Base-by-base conservation (phyloP, 352 stramenopile genomes). In the Phytophthora sojae region DNA sequence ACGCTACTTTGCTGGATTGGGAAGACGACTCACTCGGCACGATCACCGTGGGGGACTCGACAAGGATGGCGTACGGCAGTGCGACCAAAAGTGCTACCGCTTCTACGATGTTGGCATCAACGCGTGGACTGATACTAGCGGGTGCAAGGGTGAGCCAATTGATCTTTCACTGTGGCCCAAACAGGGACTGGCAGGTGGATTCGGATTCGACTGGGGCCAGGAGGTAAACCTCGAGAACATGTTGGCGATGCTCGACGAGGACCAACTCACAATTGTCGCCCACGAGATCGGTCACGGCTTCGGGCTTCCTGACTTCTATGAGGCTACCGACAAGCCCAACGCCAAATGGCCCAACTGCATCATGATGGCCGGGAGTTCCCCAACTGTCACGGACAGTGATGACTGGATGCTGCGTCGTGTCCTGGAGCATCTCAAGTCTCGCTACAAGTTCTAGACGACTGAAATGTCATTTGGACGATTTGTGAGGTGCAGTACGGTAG, bases 81-180 rank as follows among this genome's bases (percentile, higher is more conserved):
- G 67, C 21, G 58, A 62, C 4, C 54, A 76, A 4, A 55, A 32
- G 6, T 79, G 72, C 62, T 79, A 76, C 58, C 71, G 71, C 39
- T 64, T 79, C 70, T 64, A 50, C 39, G 64, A 70, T 57, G 64
- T 69, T 11, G 73, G 47, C n/a, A 49, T 26, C 3, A 59, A 29
- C 30, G 8, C 8, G 3, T 61, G 54, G n/a, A 19, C 32, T 6
- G 71, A 78, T 47, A 78, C 65, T 6, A 74, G 56, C 26, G 32
- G 45, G 8, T 77, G 64, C 60, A 70, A 61, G 8, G 70, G 70
- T 30, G 66, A 66, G 30, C 60, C 60, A 11, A 74, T 77, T 51
- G 65, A 74, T 30, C 62, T 77, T 7, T 77, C 65, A 19, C 60
- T 77, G 23, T 77, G 70, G 70, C 70, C 65, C 14, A 77, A 67